Base-by-base conservation (phyloP, 345 rosid species). In the Acer campestre region DNA sequence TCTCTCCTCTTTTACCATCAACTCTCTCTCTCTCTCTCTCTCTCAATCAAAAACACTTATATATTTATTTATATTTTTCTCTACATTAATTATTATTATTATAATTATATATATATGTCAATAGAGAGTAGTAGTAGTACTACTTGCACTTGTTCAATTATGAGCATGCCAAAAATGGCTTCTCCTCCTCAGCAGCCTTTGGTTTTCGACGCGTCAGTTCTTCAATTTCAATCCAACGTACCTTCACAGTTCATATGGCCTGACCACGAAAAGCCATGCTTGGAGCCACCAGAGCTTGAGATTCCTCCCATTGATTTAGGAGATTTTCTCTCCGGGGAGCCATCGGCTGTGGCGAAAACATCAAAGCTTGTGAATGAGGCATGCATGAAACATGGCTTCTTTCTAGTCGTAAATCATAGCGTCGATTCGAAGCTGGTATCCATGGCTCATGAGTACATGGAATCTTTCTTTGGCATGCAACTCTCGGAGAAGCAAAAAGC, bases 201-300 rank as follows among this genome's bases (percentile, higher is more conserved):
- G 2, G 89, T 88, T 68, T 95, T 95, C 27, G 95, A 92, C 51
- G 89, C 95, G 35, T 73, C 86, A 0, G 20, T 84, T 9, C 79
- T 93, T 4, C 84, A 84, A 9, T 73, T 77, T 67, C 85, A 89
- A 66, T 16, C 87, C 35, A 80, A 71, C 80, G 87, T 95, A 80
- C 98, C 98, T 22, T 80, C 83, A 51, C 86, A 92, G 82, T 95
- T 93, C 86, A 64, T 93, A 18, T 95, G 99, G 99, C 98, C 98
- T 0, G 96, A 92, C 79, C 75, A 91, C 18, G 99, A 95, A 64
- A 90, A 86, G 79, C 93, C 98, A 5, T 38, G 85, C 67, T 61
- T 56, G 8, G 71, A 71, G 29, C 82, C 88, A 14, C 90, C 84
- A 2, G 88, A 87, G 49, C 92, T 95, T 22, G 77, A 17, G 10